A percentile compares a stretch with the other conserved stretches of the same genome.
Evolutionary conservation across 768 basidiomycete genomes (phyloP).

Genomic region (Mycena capillaripes): DNA sequence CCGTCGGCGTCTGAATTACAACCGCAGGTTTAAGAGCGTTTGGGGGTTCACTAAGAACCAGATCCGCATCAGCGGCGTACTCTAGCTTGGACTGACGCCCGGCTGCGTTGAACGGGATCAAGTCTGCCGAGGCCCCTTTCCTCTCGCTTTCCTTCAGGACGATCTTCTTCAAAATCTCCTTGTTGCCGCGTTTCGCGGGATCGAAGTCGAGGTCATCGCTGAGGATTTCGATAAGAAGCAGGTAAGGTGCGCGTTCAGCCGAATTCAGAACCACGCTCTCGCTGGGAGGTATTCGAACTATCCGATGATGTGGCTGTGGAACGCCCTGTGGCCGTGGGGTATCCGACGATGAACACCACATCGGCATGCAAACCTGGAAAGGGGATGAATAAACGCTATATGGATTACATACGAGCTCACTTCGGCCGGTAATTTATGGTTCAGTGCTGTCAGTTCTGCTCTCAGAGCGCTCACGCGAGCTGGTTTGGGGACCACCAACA

Average conservation of each 20-base stretch:
- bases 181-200: conserved; percentile 84
- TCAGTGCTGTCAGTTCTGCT: conserved; percentile 94
- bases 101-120: conserved; percentile 58
- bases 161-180: conserved; percentile 86
- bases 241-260: conserved; percentile 94
- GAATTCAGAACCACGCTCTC: conserved; percentile 99
- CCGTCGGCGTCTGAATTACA: conserved; percentile 34
- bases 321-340: conserved; percentile 54
- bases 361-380: conserved; percentile 84
- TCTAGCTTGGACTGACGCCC: conserved; percentile 42
- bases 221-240: conserved; percentile 93
- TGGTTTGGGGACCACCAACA: conserved; percentile 92
- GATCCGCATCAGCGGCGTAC: conserved; percentile 45
- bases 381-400: not conserved
- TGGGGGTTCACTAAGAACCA: conserved; percentile 44
- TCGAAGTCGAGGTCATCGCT: conserved; percentile 94
- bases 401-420: conserved; percentile 55
- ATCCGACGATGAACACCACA: conserved; percentile 89
- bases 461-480: conserved; percentile 96
- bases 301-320: conserved; percentile 87
- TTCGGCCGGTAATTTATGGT: conserved; percentile 97
- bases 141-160: conserved; percentile 75
- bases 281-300: conserved; percentile 97
- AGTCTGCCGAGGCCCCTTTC: conserved; percentile 69
- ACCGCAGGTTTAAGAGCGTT: conserved; percentile 40